phyloP scores from a whole-genome alignment of 139 green algal species.

The Chlorella sp. region DNA sequence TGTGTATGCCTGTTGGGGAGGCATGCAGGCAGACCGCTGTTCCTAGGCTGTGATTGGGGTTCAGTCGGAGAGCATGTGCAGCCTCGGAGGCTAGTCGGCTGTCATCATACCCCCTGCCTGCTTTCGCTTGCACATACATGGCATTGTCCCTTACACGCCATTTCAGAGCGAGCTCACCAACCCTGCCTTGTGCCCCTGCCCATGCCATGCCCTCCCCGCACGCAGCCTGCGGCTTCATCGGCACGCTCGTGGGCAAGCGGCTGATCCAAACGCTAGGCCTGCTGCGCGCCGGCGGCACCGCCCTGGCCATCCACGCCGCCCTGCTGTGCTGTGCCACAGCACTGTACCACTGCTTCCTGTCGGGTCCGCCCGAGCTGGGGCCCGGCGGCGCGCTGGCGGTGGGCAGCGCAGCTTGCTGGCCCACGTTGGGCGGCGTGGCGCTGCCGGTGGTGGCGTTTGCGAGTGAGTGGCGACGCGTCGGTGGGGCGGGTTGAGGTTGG shows the following conservation, averaged over 20 bases:
- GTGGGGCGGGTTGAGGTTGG: not conserved
- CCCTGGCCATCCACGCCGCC: conserved; percentile 42
- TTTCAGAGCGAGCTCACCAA: not conserved
- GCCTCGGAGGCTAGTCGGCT: no score
- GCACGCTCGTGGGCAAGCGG: conserved; percentile 45
- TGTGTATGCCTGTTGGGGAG: not conserved
- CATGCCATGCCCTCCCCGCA: not conserved
- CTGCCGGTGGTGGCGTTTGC: conserved; percentile 54
- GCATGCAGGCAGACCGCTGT: not conserved
- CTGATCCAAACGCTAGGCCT: conserved; percentile 50
- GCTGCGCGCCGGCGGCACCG: conserved; percentile 40
- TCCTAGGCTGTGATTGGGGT: no score
- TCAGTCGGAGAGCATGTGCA: no score
- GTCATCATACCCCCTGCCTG: not conserved
- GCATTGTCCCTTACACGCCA: not conserved
- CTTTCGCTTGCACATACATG: not conserved
- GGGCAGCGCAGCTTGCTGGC: not conserved
- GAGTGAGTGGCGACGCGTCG: not conserved
- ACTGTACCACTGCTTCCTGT: conserved; percentile 10
- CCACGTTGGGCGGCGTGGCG: conserved; percentile 28
- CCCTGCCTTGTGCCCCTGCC: not conserved
- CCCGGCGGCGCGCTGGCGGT: conserved; percentile 19
- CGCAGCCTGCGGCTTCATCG: conserved; percentile 53
- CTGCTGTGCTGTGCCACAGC: not conserved
- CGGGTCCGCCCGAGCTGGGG: conserved; percentile 13